Conservation (phyloP, 2,329 filamentous ascomycete genomes). For the Alternaria tenuissima region DNA sequence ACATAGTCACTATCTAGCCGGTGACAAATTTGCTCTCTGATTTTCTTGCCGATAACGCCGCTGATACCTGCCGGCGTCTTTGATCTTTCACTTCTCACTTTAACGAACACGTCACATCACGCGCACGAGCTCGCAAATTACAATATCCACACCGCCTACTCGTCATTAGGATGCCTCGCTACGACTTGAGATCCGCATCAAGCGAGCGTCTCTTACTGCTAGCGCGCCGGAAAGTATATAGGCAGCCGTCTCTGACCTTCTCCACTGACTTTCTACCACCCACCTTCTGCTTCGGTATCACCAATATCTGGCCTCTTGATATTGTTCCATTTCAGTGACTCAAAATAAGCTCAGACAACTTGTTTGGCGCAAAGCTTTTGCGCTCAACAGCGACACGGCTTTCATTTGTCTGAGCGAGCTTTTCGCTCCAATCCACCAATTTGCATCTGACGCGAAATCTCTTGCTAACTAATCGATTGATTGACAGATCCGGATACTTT, state of each 20-base stretch:
- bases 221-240: not conserved
- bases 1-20: not conserved
- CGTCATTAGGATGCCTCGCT: not conserved
- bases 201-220: not conserved
- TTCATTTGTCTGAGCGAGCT: not conserved
- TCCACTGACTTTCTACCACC: conserved; percentile 2
- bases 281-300: not conserved
- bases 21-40: not conserved
- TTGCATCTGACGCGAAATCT: not conserved
- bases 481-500: not conserved
- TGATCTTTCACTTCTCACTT: conserved; percentile 9
- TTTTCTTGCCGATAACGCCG: not conserved
- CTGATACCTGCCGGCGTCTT: not conserved
- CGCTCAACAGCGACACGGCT: not conserved
- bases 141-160: not conserved
- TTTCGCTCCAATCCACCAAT: not conserved
- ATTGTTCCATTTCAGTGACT: not conserved
- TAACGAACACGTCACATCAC: conserved; percentile 1
- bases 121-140: not conserved
- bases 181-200: not conserved
- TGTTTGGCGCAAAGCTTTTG: not conserved
- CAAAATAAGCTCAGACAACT: not conserved
- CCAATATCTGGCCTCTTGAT: not conserved
- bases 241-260: not conserved
- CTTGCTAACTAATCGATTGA: not conserved